These are phyloP conservation scores for Candida sanyaensis DNA, from an alignment of 1,139 yeast species.

Conservation along the genomic window DNA sequence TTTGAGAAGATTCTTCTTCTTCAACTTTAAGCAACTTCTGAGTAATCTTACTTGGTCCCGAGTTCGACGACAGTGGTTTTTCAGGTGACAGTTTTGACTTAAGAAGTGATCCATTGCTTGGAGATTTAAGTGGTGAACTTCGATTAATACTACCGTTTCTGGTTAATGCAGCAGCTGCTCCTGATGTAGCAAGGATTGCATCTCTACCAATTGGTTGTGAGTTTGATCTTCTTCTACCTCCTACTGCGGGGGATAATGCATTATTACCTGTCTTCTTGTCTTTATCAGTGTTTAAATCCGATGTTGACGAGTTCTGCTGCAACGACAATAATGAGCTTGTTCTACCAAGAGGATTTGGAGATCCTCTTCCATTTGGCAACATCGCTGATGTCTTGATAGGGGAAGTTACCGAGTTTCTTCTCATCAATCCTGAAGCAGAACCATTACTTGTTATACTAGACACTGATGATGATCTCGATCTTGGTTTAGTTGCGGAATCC, in stretches of 20 bases:
- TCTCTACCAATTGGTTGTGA: conserved; percentile 35
- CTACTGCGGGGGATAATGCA: conserved; percentile 9
- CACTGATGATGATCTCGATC: conserved; percentile 33
- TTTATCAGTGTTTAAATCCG: conserved; percentile 9
- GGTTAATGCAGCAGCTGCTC: conserved; percentile 39
- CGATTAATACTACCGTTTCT: conserved; percentile 14
- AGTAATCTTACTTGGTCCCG: conserved; percentile 11
- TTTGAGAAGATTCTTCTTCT: conserved; percentile 25
- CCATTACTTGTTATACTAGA: conserved; percentile 25
- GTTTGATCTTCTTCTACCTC: conserved; percentile 31
- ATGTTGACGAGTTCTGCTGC: conserved; percentile 23
- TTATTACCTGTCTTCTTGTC: conserved; percentile 11
- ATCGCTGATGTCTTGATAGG: conserved; percentile 20
- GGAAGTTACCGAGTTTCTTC: conserved; percentile 21
- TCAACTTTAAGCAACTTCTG: conserved; percentile 23
- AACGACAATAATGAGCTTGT: conserved; percentile 32
- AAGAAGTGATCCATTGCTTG: conserved; percentile 4
- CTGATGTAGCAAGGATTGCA: conserved; percentile 28
- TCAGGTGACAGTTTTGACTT: background rate
- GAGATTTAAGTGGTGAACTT: conserved; percentile 8
- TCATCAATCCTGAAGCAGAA: conserved; percentile 13
- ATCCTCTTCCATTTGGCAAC: conserved; percentile 12
- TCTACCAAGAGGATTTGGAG: conserved; percentile 17
- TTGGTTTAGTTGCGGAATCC: conserved; percentile 17
- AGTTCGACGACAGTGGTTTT: conserved; percentile 11